Base-by-base conservation (phyloP, 257 asterid genomes). In the Agastache rugosa region DNA sequence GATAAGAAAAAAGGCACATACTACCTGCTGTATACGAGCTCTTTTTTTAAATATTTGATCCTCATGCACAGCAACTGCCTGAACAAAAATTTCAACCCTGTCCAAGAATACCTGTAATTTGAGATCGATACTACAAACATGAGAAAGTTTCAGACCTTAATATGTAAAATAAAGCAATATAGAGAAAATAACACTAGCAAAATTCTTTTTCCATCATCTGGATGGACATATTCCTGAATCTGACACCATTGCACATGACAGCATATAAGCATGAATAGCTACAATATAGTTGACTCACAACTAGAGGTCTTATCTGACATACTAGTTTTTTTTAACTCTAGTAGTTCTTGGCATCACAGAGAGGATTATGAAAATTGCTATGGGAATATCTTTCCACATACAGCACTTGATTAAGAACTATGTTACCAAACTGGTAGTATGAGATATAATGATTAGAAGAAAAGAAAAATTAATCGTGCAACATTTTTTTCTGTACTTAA, bases 1-100 rank as follows among this genome's bases (percentile, higher is more conserved):
- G 62, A 41, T 16, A 76, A 71, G 74, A 78, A 60, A 63, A 50
- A 73, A 15, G 68, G 61, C 44, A 44, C 27, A 53, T 27, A 44
- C 29, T 74, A 94, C 99, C 95, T 90, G 93, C 79, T 89, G 93
- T 72, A 92, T 77, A 70, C 96, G 97, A 64, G 96, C 68, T 76
- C 98, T 85, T 85, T 95, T 95, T 79, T 70, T 96, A 63, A 95
- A 95, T 16, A 95, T 92, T 81, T 90, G 90, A 70, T 92, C 96
- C 82, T 92, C 97, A 76, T 92, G 66, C 72, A 78, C 92, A 8
- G 98, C 88, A 83, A 84, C 96, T 61, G 97, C 92, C 90, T 90
- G 93, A 84, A 92, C 86, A 80, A 95, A 95, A 82, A 82, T 88
- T 76, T 95, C 97, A 58, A 87, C 97, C 63, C 94, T 87, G 84